A percentile compares a stretch with the other conserved stretches of the same genome.
Conservation (phyloP, 2,329 filamentous ascomycete genomes). For the Alternaria sp. region DNA sequence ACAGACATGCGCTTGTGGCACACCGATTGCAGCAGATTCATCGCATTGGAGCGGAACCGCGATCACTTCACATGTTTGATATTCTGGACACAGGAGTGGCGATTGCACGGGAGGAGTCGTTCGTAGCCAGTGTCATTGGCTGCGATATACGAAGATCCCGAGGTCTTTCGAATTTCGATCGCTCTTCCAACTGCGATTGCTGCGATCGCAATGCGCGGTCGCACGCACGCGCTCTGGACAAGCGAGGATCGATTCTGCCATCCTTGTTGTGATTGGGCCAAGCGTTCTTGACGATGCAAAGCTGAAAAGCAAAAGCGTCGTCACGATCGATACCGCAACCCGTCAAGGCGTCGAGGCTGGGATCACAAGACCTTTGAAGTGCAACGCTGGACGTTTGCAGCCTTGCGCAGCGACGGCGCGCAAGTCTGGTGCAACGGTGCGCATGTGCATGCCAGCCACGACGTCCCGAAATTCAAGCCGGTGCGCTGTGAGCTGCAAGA, state of each 20-base stretch:
- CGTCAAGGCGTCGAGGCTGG: constrained; percentile 1
- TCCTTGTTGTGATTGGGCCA: constrained; percentile 6
- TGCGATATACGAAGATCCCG: not conserved
- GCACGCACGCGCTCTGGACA: not conserved
- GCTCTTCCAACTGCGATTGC: not conserved
- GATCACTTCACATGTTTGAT: not conserved
- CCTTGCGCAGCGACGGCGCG: constrained; percentile 8
- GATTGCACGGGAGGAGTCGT: not conserved
- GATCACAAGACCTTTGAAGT: not conserved
- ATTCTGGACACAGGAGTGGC: not conserved
- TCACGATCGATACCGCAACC: not conserved
- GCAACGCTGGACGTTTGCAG: constrained; percentile 2
- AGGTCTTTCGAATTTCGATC: not conserved
- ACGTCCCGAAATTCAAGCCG: constrained; percentile 4
- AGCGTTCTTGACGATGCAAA: not conserved
- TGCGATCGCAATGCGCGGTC: not conserved
- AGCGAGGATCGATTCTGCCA: constrained; percentile 3
- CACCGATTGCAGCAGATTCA: constrained; percentile 2
- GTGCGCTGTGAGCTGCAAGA: constrained; percentile 4
- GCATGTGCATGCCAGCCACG: constrained; percentile 2
- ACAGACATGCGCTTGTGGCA: constrained; percentile 3
- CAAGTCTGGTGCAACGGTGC: constrained; percentile 1
- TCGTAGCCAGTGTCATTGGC: not conserved
- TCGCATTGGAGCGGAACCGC: not conserved
- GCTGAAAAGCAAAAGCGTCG: constrained; percentile 9